Evolutionary conservation across 495 filamentous ascomycete species (phyloP).

Genomic region (Halenospora varia): DNA sequence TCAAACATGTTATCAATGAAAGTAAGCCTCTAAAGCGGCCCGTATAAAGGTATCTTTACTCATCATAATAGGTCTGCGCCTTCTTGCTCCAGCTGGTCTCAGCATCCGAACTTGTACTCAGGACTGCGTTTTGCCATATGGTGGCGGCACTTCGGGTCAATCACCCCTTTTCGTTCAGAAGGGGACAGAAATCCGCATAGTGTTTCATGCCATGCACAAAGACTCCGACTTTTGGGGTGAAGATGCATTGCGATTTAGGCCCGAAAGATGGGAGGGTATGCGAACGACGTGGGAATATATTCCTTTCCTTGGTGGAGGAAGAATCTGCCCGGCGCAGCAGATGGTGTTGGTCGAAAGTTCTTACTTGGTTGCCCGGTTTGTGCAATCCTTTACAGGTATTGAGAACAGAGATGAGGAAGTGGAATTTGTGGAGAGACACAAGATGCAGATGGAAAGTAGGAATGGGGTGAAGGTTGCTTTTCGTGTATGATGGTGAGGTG

Average conservation of each 20-base stretch:
- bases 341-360: neutral
- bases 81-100: conserved; percentile 49
- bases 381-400: neutral
- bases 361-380: neutral
- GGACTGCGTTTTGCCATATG: neutral
- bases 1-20: conserved; percentile 39
- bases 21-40: conserved; percentile 24
- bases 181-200: neutral
- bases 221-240: conserved; percentile 20
- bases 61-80: conserved; percentile 30
- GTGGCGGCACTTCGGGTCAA: neutral
- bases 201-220: neutral
- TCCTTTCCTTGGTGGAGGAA: conserved; percentile 53
- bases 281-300: conserved; percentile 48
- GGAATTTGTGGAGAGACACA: too few relatives aligned
- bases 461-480: too few relatives aligned
- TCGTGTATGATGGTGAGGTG: too few relatives aligned
- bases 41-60: too few relatives aligned
- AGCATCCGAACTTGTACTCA: conserved; percentile 23
- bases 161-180: neutral
- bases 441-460: too few relatives aligned
- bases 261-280: conserved; percentile 49
- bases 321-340: conserved; percentile 73
- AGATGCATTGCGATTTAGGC: conserved; percentile 46
- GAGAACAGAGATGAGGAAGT: neutral